phyloP scores from a whole-genome alignment of 1,284 basidiomycete species.

The Cystobasidiaceae sp. region DNA sequence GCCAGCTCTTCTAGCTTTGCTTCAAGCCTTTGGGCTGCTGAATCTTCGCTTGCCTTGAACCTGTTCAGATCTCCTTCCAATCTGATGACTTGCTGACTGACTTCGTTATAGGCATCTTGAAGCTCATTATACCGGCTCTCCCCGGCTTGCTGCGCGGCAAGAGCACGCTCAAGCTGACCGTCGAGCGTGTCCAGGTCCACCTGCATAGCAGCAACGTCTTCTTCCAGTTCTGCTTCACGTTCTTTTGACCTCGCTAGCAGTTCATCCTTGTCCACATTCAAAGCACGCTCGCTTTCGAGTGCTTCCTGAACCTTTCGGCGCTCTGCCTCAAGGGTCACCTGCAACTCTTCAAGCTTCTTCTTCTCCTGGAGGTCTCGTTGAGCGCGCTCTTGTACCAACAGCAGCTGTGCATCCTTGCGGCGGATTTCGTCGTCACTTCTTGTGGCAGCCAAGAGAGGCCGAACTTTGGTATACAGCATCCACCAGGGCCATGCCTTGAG shows the following conservation, averaged over 20 bases:
- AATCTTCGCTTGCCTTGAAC: slow-evolving; percentile 13
- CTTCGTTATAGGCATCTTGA: slow-evolving; percentile 33
- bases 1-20: not conserved
- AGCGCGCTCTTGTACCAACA: slow-evolving; percentile 72
- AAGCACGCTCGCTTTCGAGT: slow-evolving; percentile 72
- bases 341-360: slow-evolving; percentile 68
- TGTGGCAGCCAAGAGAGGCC: slow-evolving; percentile 87
- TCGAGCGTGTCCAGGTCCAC: slow-evolving; percentile 80
- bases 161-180: slow-evolving; percentile 72
- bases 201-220: slow-evolving; percentile 75
- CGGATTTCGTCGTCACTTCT: slow-evolving; percentile 87
- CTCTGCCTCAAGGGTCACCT: slow-evolving; percentile 71
- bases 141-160: slow-evolving; percentile 36
- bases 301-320: slow-evolving; percentile 75
- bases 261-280: slow-evolving; percentile 76
- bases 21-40: slow-evolving; percentile 2
- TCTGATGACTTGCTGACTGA: slow-evolving; percentile 17
- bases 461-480: slow-evolving; percentile 90
- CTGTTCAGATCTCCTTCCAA: slow-evolving; percentile 15
- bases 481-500: slow-evolving; percentile 98
- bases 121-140: slow-evolving; percentile 36
- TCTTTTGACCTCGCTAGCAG: slow-evolving; percentile 80
- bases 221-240: slow-evolving; percentile 74
- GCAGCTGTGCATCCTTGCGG: slow-evolving; percentile 79
- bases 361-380: slow-evolving; percentile 77